Percentiles rank a stretch among this genome's conserved stretches.
Evolutionary conservation across 1,284 basidiomycete species (phyloP).

Genomic region (Athelia psychrophila): DNA sequence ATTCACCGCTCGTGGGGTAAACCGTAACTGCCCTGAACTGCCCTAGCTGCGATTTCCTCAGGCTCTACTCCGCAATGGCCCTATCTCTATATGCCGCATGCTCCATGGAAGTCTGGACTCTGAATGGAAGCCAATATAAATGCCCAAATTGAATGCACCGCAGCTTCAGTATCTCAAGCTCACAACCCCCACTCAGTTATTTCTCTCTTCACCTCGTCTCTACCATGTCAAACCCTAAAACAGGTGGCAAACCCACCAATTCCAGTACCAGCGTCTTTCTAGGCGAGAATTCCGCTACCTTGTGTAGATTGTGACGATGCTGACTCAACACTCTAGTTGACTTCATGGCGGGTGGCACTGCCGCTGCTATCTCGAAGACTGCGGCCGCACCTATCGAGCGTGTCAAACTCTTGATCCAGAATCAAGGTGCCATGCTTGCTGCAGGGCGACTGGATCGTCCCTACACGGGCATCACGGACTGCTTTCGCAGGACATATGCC

Average conservation of each 20-base stretch:
- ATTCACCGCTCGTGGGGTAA: not conserved
- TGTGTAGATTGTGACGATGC: not conserved
- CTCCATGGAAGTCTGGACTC: too few relatives aligned
- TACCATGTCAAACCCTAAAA: constrained; percentile 4
- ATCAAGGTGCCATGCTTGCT: constrained; percentile 57
- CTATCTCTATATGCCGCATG: not conserved
- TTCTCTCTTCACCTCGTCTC: constrained; percentile 2
- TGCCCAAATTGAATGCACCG: too few relatives aligned
- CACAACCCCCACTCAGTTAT: constrained; percentile 22
- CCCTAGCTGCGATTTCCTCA: too few relatives aligned
- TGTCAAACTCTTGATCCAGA: constrained; percentile 69
- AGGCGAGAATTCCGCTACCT: constrained; percentile 7
- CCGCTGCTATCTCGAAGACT: constrained; percentile 63
- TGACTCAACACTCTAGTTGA: constrained; percentile 27
- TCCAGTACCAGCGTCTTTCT: constrained; percentile 21
- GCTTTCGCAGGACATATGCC: constrained; percentile 50
- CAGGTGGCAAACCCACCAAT: constrained; percentile 3
- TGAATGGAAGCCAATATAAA: too few relatives aligned
- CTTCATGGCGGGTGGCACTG: constrained; percentile 50
- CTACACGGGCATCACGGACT: constrained; percentile 62
- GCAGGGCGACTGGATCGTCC: constrained; percentile 52
- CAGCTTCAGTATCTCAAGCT: not conserved
- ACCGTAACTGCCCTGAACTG: too few relatives aligned
- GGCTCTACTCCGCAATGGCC: not conserved
- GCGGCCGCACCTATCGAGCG: constrained; percentile 73